These are phyloP conservation scores for Dryas octopetala DNA, from an alignment of 306 rosid species.

Conservation along the genomic window DNA sequence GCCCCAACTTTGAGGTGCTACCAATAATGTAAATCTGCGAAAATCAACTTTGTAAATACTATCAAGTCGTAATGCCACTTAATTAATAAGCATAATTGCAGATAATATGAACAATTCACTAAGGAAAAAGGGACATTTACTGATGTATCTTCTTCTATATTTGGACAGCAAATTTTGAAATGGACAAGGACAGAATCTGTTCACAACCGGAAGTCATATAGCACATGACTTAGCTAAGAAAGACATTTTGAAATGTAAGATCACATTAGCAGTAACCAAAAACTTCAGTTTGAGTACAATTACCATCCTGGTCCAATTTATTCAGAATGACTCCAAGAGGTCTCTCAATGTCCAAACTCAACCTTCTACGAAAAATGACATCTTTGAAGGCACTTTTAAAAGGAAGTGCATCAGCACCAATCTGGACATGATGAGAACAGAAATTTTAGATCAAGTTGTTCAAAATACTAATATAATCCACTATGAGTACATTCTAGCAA, in stretches of 20 bases:
- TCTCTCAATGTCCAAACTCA: slow-evolving; percentile 38
- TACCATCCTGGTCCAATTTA: slow-evolving; percentile 59
- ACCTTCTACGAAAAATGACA: slow-evolving; percentile 62
- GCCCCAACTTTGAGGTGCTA: slow-evolving; percentile 67
- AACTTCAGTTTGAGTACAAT: slow-evolving; percentile 18
- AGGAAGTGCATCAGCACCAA: slow-evolving; percentile 82
- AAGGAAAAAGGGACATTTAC: slow-evolving; percentile 43
- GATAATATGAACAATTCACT: slow-evolving; percentile 12
- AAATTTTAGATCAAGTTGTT: slow-evolving; percentile 30
- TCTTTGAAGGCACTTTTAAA: slow-evolving; percentile 80
- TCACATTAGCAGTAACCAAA: slow-evolving; percentile 10
- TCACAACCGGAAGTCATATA: slow-evolving; percentile 31
- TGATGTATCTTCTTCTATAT: slow-evolving; percentile 63
- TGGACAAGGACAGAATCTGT: slow-evolving; percentile 60
- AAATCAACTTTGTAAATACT: slow-evolving; percentile 21
- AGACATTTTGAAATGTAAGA: slow-evolving; percentile 18
- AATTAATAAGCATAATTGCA: not conserved
- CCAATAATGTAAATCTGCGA: slow-evolving; percentile 77
- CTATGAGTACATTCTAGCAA: slow-evolving; percentile 19
- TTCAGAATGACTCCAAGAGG: slow-evolving; percentile 44
- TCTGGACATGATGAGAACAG: slow-evolving; percentile 44
- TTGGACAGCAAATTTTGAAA: slow-evolving; percentile 81
- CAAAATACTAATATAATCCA: slow-evolving; percentile 13
- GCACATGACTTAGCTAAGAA: slow-evolving; percentile 21
- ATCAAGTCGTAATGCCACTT: slow-evolving; percentile 16